Evolutionary conservation across 2,329 filamentous ascomycete genomes (phyloP).

Genomic region (Colletotrichum liriopes): DNA sequence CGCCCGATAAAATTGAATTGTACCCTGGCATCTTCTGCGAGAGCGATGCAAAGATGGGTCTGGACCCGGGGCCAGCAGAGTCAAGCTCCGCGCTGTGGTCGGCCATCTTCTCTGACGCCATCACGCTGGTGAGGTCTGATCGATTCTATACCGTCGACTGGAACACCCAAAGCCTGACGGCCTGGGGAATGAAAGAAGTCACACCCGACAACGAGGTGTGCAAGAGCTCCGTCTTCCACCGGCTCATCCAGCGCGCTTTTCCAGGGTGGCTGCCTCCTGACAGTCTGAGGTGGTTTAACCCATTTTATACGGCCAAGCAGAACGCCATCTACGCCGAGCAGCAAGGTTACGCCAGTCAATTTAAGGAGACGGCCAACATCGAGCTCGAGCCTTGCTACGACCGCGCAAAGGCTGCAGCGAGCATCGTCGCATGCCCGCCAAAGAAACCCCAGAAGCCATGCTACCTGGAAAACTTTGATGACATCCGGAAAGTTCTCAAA

Average conservation of each 20-base stretch:
- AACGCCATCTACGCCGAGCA: constrained; percentile 5
- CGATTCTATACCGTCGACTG: constrained; percentile 70
- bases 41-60: constrained; percentile 64
- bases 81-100: constrained; percentile 70
- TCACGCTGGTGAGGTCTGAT: constrained; percentile 74
- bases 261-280: not conserved
- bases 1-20: constrained; percentile 69
- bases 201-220: not conserved
- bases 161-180: not conserved
- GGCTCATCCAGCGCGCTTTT: not conserved
- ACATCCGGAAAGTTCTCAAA: not conserved
- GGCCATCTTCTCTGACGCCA: constrained; percentile 74
- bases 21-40: constrained; percentile 73
- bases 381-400: not conserved
- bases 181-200: constrained; percentile 59
- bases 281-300: not conserved
- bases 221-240: constrained; percentile 3
- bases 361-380: not conserved
- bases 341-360: not conserved
- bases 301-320: not conserved
- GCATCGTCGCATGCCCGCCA: not conserved
- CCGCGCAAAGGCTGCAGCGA: not conserved
- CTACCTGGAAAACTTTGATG: not conserved
- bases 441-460: not conserved
- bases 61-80: constrained; percentile 50